Evolutionary conservation across 257 asterid species (phyloP).

Genomic region (Cruciata laevipes): DNA sequence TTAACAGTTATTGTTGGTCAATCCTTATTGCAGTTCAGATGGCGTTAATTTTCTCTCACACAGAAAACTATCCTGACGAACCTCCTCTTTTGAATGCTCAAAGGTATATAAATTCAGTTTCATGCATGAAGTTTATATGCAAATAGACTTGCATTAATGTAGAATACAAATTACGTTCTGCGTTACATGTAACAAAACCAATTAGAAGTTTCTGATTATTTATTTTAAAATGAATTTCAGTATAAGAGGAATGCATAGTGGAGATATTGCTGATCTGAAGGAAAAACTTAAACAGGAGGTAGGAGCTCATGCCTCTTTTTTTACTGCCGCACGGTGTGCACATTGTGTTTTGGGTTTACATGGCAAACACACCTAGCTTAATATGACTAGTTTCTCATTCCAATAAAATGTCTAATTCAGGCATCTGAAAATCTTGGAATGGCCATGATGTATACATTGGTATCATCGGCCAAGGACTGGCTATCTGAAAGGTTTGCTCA

Average conservation of each 20-base stretch:
- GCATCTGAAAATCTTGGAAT: slow-evolving; percentile 87
- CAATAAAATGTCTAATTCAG: slow-evolving; percentile 27
- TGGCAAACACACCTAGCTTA: background rate
- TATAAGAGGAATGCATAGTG: slow-evolving; percentile 61
- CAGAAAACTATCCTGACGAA: slow-evolving; percentile 88
- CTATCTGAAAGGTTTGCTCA: slow-evolving; percentile 79
- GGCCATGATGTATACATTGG: slow-evolving; percentile 96
- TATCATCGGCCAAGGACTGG: slow-evolving; percentile 92
- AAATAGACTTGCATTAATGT: background rate
- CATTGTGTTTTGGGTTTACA: background rate
- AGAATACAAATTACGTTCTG: too few species aligned
- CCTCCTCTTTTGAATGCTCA: slow-evolving; percentile 70
- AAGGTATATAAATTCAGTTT: slow-evolving; percentile 37
- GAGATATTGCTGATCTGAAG: slow-evolving; percentile 64
- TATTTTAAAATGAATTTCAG: slow-evolving; percentile 27
- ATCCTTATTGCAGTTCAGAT: slow-evolving; percentile 48
- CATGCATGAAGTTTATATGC: background rate
- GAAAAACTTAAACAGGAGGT: slow-evolving; percentile 88
- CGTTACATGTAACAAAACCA: background rate
- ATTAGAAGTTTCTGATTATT: background rate
- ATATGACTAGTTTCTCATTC: background rate
- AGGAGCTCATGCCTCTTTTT: slow-evolving; percentile 14
- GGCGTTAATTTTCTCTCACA: slow-evolving; percentile 81
- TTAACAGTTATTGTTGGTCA: slow-evolving; percentile 19
- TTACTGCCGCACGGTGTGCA: background rate